phyloP scores from a whole-genome alignment of 164 flowering plant genomes.

The Berberis thunbergii region DNA sequence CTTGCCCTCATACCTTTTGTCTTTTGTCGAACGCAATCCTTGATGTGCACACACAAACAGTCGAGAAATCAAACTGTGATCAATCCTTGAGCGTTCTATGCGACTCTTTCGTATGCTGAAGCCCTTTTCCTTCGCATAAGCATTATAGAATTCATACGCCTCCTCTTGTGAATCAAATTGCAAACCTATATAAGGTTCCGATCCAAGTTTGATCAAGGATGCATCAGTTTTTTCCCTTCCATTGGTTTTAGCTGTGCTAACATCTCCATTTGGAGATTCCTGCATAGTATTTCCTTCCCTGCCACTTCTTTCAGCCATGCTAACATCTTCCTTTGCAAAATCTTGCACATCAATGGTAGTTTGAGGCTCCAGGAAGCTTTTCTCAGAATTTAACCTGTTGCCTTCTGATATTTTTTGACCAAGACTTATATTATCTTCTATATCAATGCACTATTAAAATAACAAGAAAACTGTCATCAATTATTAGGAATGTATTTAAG shows the following conservation, averaged over 20 bases:
- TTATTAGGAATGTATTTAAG: neutral
- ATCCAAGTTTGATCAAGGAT: constrained; percentile 6
- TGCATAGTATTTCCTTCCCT: neutral
- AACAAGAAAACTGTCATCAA: neutral
- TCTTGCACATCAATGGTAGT: constrained; percentile 6
- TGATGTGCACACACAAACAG: constrained; percentile 11
- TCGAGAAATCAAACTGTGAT: constrained; percentile 14
- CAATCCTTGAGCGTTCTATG: constrained; percentile 12
- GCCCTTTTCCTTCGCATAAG: constrained; percentile 13
- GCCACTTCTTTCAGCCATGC: constrained; percentile 7
- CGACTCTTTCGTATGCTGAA: constrained; percentile 12
- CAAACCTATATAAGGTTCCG: constrained; percentile 11
- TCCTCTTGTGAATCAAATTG: constrained; percentile 10
- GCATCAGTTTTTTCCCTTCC: constrained; percentile 5
- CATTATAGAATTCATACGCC: constrained; percentile 13
- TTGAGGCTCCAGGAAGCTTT: constrained; percentile 6
- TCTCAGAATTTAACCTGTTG: constrained; percentile 5
- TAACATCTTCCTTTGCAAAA: constrained; percentile 5
- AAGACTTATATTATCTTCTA: constrained; percentile 10
- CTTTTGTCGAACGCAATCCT: constrained; percentile 12
- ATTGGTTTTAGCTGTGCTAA: constrained; percentile 1
- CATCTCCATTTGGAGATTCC: constrained; percentile 1
- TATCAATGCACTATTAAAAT: constrained; percentile 8
- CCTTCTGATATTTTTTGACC: constrained; percentile 10
- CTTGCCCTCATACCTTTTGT: constrained; percentile 11